Evolutionary conservation across 176 grass and related monocot genomes (phyloP).

Genomic region (Carex littledalei): DNA sequence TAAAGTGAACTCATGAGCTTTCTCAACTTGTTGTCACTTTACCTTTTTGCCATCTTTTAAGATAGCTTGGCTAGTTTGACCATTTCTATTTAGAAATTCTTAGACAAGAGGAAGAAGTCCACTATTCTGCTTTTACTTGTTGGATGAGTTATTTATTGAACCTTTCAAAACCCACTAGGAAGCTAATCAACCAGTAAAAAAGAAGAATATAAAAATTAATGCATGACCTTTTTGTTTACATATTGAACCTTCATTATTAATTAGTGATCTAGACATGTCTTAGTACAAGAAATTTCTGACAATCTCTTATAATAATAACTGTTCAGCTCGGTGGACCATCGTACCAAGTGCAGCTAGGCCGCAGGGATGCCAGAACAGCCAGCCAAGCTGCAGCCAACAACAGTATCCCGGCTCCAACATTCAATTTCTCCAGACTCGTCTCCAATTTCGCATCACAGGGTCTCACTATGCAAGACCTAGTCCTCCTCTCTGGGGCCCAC

Average conservation of each 20-base stretch:
- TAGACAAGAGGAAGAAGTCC: not conserved
- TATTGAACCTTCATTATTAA: not conserved
- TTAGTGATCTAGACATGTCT: not conserved
- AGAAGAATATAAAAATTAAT: not conserved
- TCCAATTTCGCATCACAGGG: constrained; percentile 56
- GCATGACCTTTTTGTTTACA: not conserved
- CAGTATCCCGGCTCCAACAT: constrained; percentile 48
- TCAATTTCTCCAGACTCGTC: constrained; percentile 36
- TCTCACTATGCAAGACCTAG: constrained; percentile 51
- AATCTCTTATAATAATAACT: not conserved
- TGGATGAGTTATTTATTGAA: not conserved
- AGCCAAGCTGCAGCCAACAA: constrained; percentile 62
- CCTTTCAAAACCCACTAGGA: not conserved
- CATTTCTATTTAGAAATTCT: not conserved
- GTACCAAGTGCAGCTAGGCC: constrained; percentile 57
- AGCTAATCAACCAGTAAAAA: not conserved
- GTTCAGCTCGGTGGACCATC: constrained; percentile 56
- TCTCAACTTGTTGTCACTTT: not conserved
- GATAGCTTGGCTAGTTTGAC: not conserved
- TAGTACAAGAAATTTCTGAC: not conserved
- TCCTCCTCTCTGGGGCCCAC: constrained; percentile 61
- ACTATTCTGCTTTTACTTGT: not conserved
- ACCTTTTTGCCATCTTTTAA: not conserved
- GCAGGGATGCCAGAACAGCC: constrained; percentile 48
- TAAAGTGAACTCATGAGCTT: not conserved